Evolutionary conservation across 2,329 filamentous ascomycete species (phyloP), one percentile per base, ranked within the genome.

Genomic region (Penicillium sp.): DNA sequence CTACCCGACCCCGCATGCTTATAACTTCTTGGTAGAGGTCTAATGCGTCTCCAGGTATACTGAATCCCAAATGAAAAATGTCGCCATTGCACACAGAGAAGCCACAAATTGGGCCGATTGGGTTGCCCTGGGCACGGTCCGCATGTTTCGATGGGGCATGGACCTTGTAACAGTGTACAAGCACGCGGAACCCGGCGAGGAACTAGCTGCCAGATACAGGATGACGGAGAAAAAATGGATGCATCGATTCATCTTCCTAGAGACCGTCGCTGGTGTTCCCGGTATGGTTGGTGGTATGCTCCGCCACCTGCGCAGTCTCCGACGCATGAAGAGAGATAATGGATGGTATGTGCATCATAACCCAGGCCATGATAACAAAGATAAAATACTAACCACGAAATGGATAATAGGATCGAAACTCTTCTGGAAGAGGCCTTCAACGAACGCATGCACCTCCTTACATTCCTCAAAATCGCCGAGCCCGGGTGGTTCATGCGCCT

Each of bases 231-330:
- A 87, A 5, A 95, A 98, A 78, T 99, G 95, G 88, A 82, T 97
- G 66, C 85, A 90, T 49, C 85, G 93, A 7, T 93, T 96, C 70
- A 84, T 99, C 65, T 99, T 99, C 75, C 83, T 99, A 33, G 95
- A 99, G 75, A 93, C 89, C 49, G 91, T 99, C 39, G 95, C 95
- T 13, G 95, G 92, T 33, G 95, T 98, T 0, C 95, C 95, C 0
- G 95, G 95, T 8, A 98, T 98, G 91, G 93, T 98, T 0, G 95
- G 89, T 0, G 95, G 92, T 22, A 97, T 96, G 90, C 81, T 98
- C 16, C 83, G 95, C 33, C 95, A 99, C 76, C 82, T 98, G 37
- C 87, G 89, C 71, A 93, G 88, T 63, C 83, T 98, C 68, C 83
- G 93, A 45, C 84, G 88, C 27, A 88, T 98, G 82, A 92, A 91